Conservation (phyloP, 306 rosid genomes). For the Cicer judaicum region DNA sequence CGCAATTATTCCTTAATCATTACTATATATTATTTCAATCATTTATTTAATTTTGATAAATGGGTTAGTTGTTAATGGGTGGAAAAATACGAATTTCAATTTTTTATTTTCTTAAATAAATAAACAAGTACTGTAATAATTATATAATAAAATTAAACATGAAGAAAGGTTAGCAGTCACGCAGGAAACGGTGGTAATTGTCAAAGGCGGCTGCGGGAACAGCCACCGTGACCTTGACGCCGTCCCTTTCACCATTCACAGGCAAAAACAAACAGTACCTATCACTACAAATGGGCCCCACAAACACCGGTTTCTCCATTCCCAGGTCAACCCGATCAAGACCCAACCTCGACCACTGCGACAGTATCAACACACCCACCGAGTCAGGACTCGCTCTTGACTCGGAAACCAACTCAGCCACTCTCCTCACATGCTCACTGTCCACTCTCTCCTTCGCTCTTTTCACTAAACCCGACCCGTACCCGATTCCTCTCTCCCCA, state of each 20-base stretch:
- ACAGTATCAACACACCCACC: slow-evolving; percentile 77
- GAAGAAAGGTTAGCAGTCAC: slow-evolving; percentile 6
- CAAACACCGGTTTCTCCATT: slow-evolving; percentile 63
- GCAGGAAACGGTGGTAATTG: slow-evolving; percentile 56
- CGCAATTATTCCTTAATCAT: slow-evolving; percentile 19
- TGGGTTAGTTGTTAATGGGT: too few species aligned
- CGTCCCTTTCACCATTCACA: slow-evolving; percentile 56
- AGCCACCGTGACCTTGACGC: slow-evolving; percentile 82
- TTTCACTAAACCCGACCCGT: slow-evolving; percentile 60
- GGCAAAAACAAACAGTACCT: slow-evolving; percentile 83
- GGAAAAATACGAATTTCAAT: not conserved
- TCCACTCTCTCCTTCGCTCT: slow-evolving; percentile 76
- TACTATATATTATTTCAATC: not conserved
- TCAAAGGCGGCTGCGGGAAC: slow-evolving; percentile 72
- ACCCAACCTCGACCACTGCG: slow-evolving; percentile 96
- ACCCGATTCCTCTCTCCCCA: slow-evolving; percentile 56
- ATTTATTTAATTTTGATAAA: not conserved
- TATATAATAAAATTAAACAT: slow-evolving; percentile 27
- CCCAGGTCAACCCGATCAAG: slow-evolving; percentile 80
- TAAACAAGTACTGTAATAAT: not conserved
- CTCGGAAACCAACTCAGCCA: slow-evolving; percentile 65
- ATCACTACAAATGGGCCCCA: slow-evolving; percentile 77
- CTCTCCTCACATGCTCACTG: slow-evolving; percentile 66
- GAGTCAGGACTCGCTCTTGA: slow-evolving; percentile 69
- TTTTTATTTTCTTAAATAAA: not conserved